These are phyloP conservation scores for Lineolata rhizophorae DNA, from an alignment of 495 filamentous ascomycete genomes.

Conservation along the genomic window DNA sequence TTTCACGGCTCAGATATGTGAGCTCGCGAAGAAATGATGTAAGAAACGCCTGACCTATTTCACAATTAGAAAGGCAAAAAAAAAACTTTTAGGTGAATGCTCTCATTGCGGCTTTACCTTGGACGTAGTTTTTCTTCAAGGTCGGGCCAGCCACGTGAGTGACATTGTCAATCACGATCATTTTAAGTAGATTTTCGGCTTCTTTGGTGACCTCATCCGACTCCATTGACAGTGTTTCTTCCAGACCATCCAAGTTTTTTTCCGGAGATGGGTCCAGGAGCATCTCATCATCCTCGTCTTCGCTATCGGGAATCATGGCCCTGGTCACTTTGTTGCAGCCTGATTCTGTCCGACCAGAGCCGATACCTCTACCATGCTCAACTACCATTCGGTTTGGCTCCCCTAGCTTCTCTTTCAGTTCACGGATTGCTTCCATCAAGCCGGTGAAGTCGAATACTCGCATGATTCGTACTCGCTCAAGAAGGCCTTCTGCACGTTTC, in stretches of 20 bases:
- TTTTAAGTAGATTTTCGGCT: not conserved
- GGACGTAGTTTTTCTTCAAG: slow-evolving; percentile 13
- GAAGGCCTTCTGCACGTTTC: slow-evolving; percentile 11
- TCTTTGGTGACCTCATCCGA: slow-evolving; percentile 3
- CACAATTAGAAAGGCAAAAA: no score
- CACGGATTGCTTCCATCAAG: slow-evolving; percentile 29
- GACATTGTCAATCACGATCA: slow-evolving; percentile 19
- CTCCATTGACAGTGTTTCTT: slow-evolving; percentile 1
- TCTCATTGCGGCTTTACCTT: slow-evolving; percentile 8
- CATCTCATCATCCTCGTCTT: slow-evolving; percentile 19
- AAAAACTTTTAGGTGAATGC: no score
- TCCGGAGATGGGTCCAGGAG: slow-evolving; percentile 5
- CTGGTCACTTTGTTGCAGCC: not conserved
- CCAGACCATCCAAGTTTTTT: not conserved
- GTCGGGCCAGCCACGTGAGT: slow-evolving; percentile 22
- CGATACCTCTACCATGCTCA: slow-evolving; percentile 1
- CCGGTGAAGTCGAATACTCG: slow-evolving; percentile 37
- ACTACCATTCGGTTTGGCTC: no score
- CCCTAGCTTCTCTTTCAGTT: slow-evolving; percentile 18
- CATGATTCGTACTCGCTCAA: slow-evolving; percentile 31
- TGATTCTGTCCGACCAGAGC: not conserved
- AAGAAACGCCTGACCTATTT: slow-evolving; percentile 13
- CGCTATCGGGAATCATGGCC: slow-evolving; percentile 11
- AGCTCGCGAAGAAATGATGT: slow-evolving; percentile 16
- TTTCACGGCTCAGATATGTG: slow-evolving; percentile 10